Evolutionary conservation across 108 stramenopile genomes (phyloP), one percentile per base, ranked within the genome.

Genomic region (Nitzschia palea): DNA sequence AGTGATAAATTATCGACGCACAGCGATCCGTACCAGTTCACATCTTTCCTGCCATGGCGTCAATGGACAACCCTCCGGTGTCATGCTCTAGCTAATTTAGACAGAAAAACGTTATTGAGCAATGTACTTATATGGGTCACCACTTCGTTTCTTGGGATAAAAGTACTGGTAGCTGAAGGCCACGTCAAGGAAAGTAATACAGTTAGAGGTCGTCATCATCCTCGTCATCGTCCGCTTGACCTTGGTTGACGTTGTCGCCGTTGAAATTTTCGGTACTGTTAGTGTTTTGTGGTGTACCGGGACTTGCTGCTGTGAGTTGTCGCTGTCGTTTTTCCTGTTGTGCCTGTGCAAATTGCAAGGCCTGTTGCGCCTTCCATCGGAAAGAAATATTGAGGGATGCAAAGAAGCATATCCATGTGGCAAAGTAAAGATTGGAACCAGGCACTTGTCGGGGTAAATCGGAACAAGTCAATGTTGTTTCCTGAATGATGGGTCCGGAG

Each of bases 291-390:
- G 25, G 47, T 8, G 48, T 27, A 15, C 17, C n/a, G 34, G 47
- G 23, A 32, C 32, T n/a, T 20, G 35, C 18, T 55, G 35, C 37
- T 17, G 10, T 20, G 37, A 31, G 56, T 62, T 64, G 67, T 15
- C 59, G 2, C 36, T 69, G 43, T 55, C 28, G 48, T 54, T 60
- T 55, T 44, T 71, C 67, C 34, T 62, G 59, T 32, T 70, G 61
- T 1, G 87, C 78, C 50, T 86, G 80, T n/a, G 88, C 88, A 65
- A 89, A 86, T 53, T 83, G 78, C 31, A 86, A 59, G 17, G 88
- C 88, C 28, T 84, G 77, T n/a, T 83, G 82, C 18, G 83, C 74
- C 44, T 89, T 89, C 88, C 88, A 89, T 45, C 68, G 78, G 1
- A 86, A 78, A 22, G 85, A 69, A 44, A 89, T 70, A 32, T 59